Conservation (phyloP, 2,329 filamentous ascomycete genomes). For the Plenodomus biglobosus region DNA sequence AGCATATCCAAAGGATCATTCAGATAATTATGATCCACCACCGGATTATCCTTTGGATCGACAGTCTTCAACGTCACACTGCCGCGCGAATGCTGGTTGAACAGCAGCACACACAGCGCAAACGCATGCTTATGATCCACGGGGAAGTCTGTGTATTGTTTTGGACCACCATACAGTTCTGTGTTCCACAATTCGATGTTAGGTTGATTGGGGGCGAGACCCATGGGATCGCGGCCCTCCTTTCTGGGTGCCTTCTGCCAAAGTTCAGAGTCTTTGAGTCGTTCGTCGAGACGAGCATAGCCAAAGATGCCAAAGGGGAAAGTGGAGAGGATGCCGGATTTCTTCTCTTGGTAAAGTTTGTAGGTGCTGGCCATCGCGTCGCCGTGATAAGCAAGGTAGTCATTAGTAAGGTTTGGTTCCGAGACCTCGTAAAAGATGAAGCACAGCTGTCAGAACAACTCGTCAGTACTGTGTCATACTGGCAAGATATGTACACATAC, state of each 20-base stretch:
- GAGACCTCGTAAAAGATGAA: conserved; percentile 64
- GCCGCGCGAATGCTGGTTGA: conserved; percentile 60
- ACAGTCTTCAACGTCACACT: conserved; percentile 54
- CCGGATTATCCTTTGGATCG: conserved; percentile 55
- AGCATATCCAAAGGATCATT: conserved; percentile 60
- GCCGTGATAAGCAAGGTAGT: conserved; percentile 59
- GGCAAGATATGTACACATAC: conserved; percentile 53
- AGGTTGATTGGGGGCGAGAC: conserved; percentile 57
- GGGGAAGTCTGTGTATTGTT: conserved; percentile 59
- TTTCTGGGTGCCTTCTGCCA: conserved; percentile 56
- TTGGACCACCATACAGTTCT: conserved; percentile 63
- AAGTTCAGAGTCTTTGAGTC: conserved; percentile 56
- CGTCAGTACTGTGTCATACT: too few relatives aligned
- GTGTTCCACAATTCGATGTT: conserved; percentile 66
- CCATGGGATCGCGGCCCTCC: conserved; percentile 61
- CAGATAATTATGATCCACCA: conserved; percentile 62
- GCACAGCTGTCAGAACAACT: conserved; percentile 26
- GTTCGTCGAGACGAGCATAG: conserved; percentile 63
- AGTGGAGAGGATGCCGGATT: conserved; percentile 59
- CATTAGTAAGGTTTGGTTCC: conserved; percentile 58
- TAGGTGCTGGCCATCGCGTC: conserved; percentile 55
- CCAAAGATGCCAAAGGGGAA: conserved; percentile 66
- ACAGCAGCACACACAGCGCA: conserved; percentile 60
- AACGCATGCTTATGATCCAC: conserved; percentile 58
- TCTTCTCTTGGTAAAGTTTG: conserved; percentile 59